phyloP scores from a whole-genome alignment of 805 yeast species.

The Saturnispora galanensis region DNA sequence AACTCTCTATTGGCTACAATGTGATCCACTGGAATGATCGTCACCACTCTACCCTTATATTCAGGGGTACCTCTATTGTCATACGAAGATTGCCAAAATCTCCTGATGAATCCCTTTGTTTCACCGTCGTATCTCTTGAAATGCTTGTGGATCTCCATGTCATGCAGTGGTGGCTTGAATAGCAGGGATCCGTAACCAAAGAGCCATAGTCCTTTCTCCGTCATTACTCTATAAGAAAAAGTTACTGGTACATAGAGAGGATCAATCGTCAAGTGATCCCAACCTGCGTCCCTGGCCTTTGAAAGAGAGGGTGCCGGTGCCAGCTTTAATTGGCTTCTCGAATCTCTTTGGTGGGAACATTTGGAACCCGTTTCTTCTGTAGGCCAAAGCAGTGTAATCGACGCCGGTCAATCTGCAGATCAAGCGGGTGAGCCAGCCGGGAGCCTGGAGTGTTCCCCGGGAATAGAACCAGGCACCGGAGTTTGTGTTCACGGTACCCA shows the following conservation, averaged over 20 bases:
- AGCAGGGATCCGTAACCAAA: slow-evolving; percentile 86
- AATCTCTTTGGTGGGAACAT: slow-evolving; percentile 12
- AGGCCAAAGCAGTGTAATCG: slow-evolving; percentile 23
- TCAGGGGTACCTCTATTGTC: slow-evolving; percentile 89
- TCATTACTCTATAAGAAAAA: neutral
- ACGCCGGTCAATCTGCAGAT: slow-evolving; percentile 25
- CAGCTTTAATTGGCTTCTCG: neutral
- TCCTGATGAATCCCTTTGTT: slow-evolving; percentile 62
- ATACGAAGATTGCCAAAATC: slow-evolving; percentile 87
- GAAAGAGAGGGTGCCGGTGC: neutral
- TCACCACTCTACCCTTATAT: slow-evolving; percentile 83
- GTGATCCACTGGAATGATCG: slow-evolving; percentile 55
- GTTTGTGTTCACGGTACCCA: slow-evolving; percentile 23
- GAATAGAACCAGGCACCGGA: slow-evolving; percentile 32
- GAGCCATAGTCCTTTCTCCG: slow-evolving; percentile 44
- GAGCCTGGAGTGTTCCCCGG: slow-evolving; percentile 50
- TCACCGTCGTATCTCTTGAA: slow-evolving; percentile 49
- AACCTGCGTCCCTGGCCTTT: slow-evolving; percentile 6
- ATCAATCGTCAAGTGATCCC: slow-evolving; percentile 3
- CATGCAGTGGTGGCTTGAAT: slow-evolving; percentile 78
- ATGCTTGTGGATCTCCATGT: slow-evolving; percentile 28
- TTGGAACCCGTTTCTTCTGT: slow-evolving; percentile 19
- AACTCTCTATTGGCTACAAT: slow-evolving; percentile 34
- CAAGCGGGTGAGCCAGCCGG: slow-evolving; percentile 31
- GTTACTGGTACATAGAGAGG: neutral